phyloP scores from a whole-genome alignment of 140 eudicot genomes.

The Oenanthe javanica region DNA sequence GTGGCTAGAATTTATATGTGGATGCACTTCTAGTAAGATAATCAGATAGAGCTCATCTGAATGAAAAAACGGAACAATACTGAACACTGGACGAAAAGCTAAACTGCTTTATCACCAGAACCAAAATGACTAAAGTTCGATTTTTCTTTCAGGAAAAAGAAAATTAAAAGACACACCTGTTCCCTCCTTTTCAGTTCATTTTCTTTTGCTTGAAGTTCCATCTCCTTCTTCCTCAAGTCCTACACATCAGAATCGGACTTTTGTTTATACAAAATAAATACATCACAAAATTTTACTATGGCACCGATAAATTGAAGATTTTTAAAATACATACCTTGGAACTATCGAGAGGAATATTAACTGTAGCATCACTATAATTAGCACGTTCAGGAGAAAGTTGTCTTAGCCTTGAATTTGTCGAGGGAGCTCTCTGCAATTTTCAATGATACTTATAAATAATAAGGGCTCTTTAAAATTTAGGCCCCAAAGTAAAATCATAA shows the following conservation, averaged over 20 bases:
- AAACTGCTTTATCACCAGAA: neutral
- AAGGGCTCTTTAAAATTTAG: neutral
- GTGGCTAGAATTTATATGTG: neutral
- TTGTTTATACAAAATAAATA: neutral
- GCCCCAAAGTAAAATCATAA: neutral
- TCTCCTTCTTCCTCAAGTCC: slow-evolving; percentile 69
- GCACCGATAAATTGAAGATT: slow-evolving; percentile 2
- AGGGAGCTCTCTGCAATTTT: slow-evolving; percentile 44
- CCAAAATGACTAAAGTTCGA: neutral
- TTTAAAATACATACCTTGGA: slow-evolving; percentile 42
- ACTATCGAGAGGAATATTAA: slow-evolving; percentile 60
- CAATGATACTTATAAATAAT: slow-evolving; percentile 6
- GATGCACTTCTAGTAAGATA: neutral
- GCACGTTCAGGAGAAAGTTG: slow-evolving; percentile 80
- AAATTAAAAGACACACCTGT: slow-evolving; percentile 38
- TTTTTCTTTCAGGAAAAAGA: neutral
- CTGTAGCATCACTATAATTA: slow-evolving; percentile 53
- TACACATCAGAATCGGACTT: slow-evolving; percentile 12
- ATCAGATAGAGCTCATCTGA: neutral
- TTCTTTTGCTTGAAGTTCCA: slow-evolving; percentile 84
- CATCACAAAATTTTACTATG: neutral
- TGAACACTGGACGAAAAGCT: neutral
- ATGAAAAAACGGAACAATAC: neutral
- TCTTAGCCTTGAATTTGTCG: slow-evolving; percentile 41
- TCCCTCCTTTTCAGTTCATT: slow-evolving; percentile 72